Base-by-base conservation (phyloP, 1,284 basidiomycete species). In the Irpex sp. region DNA sequence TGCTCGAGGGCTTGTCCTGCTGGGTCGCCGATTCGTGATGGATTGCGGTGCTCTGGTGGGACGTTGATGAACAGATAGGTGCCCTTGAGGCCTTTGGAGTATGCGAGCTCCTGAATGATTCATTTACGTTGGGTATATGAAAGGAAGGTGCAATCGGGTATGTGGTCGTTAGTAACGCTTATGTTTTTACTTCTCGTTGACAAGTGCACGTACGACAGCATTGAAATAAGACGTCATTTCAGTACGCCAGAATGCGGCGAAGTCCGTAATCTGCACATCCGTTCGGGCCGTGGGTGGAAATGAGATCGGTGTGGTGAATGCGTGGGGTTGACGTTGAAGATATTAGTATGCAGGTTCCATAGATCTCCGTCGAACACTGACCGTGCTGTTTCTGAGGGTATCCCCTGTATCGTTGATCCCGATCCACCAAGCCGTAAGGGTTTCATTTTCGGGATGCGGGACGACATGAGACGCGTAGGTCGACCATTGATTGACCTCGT, bases 361-460 rank as follows among this genome's bases (percentile, higher is more conserved):
- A 33, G 55, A 7, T 56, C 48, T 33, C n/a, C 58, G 4, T 9
- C 10, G 28, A 36, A 36, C 45, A 47, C 49, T 51, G 14, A 51
- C 49, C 49, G 49, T 51, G 12, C 10, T 51, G 23, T 81, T 82
- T 52, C 69, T 69, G n/a, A 77, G 60, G 1, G 79, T 77, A 67
- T 84, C 82, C 3, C 81, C 80, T 1, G 82, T 82, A 65, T 84
- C 82, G 67, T 83, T 84, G 58, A 83, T 83, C 5, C 82, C 82
- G 61, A 83, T 83, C 80, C 81, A 85, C 82, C 82, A 85, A 2
- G 76, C 74, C 3, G 80, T 79, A 37, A 84, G 67, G 0, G 82
- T 82, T 60, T 78, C 68, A 33, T 66, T 70, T 0, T 68, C 55
- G 6, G 78, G 78, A 65, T 80, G 79, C 3, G 82, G 79, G 7